Evolutionary conservation across 495 filamentous ascomycete species (phyloP), one percentile per base, ranked within the genome.

Genomic region (Hypoxylon crocopeplum): DNA sequence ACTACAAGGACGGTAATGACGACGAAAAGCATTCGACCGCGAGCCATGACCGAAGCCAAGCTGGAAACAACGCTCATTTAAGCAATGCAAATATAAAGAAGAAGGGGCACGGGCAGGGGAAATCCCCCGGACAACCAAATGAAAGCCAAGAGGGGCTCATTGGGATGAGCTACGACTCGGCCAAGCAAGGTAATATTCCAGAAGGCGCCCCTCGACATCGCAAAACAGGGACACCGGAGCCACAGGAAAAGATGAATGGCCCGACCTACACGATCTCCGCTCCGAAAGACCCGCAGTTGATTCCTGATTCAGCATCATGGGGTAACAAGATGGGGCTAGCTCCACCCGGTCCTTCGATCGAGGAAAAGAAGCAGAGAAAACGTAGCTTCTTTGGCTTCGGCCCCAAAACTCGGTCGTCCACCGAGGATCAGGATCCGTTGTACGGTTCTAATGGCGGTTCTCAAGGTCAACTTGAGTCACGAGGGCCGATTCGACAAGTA

Each of bases 351-450:
- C 81, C 81, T 22, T 76, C 78, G 6, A 79, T 78, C 20, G 91
- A 89, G 53, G 90, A 93, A 66, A 91, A 89, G 69, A 88, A 88
- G 64, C 78, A 80, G 33, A 88, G 91, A 70, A 97, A 97, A 72
- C 87, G 94, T 33, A 93, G 93, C 73, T 96, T 98, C 69, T 98
- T 91, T 79, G 92, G 90, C 0, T 97, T 97, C 69, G 86, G 91
- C 1, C 74, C 80, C 17, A 83, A 80, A 70, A 72, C 77, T 29
- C 68, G 82, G 13, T 73, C 72, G 8, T 81, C 79, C 3, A 72
- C 71, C 41, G 79, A 80, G 17, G 75, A 76, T 16, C 77, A 78
- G 40, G 78, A 82, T 42, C 68, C 77, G 45, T 64, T 79, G 15
- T 74, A 78, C 56, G 72, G 75, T 21, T 71, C 68, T 11, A 74